Conservation (phyloP, 2,329 filamentous ascomycete genomes). For the Neurospora crassa region DNA sequence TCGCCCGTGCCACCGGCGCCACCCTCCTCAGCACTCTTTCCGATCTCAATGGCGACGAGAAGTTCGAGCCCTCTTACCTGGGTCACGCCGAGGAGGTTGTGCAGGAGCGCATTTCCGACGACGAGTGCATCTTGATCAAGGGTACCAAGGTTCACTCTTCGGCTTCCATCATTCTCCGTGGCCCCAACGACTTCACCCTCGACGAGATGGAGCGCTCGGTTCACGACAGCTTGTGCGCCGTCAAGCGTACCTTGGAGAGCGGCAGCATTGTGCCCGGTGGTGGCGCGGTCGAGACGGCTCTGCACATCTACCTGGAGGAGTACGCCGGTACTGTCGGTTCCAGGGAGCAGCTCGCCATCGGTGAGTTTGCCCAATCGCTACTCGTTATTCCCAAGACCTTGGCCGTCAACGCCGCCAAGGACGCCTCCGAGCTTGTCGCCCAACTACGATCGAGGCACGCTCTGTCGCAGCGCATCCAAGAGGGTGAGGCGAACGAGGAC, state of each 20-base stretch:
- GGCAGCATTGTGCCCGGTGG: conserved; percentile 95
- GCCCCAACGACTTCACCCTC: conserved; percentile 89
- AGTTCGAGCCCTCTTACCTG: conserved; percentile 82
- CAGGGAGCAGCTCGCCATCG: conserved; percentile 93
- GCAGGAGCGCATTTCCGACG: conserved; percentile 98
- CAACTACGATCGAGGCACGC: conserved; percentile 92
- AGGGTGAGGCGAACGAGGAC: conserved; percentile 74
- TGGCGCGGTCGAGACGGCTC: conserved; percentile 93
- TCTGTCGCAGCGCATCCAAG: conserved; percentile 81
- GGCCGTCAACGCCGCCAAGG: conserved; percentile 93
- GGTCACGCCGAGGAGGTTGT: conserved; percentile 90
- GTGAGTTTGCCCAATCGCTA: conserved; percentile 90
- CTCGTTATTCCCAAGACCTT: conserved; percentile 94
- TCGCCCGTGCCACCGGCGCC: conserved; percentile 91
- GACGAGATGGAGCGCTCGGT: conserved; percentile 99
- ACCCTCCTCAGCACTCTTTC: conserved; percentile 89
- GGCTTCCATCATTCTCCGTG: conserved; percentile 90
- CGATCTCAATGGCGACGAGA: conserved; percentile 94
- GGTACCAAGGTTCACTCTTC: conserved; percentile 91
- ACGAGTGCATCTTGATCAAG: conserved; percentile 95
- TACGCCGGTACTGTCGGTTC: conserved; percentile 96
- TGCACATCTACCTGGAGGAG: conserved; percentile 98
- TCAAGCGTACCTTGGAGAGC: conserved; percentile 94
- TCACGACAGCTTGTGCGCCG: conserved; percentile 91
- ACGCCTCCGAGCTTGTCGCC: conserved; percentile 87